Percentiles rank a stretch among this genome's conserved stretches.
phyloP scores from a whole-genome alignment of 2,329 filamentous ascomycete genomes.

The Pestalotiopsis sp. region DNA sequence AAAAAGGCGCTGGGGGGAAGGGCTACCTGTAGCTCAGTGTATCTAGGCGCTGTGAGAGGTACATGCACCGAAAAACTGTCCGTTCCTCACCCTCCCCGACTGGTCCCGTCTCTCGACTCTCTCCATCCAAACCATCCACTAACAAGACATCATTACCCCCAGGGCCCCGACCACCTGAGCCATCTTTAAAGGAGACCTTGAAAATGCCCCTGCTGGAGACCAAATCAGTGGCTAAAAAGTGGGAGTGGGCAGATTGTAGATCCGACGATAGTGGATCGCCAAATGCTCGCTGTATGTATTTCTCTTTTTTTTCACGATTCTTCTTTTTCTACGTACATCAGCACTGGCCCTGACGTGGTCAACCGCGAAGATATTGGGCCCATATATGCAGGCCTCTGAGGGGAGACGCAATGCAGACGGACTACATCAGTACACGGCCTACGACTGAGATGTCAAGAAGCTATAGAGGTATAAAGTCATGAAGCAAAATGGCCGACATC shows the following conservation, averaged over 20 bases:
- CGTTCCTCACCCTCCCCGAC: background rate
- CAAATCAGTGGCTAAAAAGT: background rate
- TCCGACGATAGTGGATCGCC: background rate
- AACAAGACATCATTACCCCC: background rate
- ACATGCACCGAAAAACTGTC: background rate
- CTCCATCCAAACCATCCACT: background rate
- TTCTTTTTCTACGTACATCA: background rate
- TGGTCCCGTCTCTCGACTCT: background rate
- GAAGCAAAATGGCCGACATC: background rate
- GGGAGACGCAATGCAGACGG: background rate
- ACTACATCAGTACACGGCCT: background rate
- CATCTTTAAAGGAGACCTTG: background rate
- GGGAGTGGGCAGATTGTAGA: background rate
- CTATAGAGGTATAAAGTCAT: background rate
- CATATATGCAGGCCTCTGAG: background rate
- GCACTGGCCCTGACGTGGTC: background rate
- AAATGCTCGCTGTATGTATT: background rate
- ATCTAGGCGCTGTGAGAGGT: background rate
- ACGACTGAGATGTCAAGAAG: too few relatives aligned
- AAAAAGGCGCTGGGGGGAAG: background rate
- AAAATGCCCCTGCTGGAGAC: background rate
- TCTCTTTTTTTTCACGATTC: background rate
- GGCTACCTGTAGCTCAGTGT: background rate
- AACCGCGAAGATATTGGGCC: background rate
- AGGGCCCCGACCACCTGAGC: background rate